These are phyloP conservation scores for Mucor piriformis DNA, from an alignment of 371 early-diverging fungal species.

Conservation along the genomic window DNA sequence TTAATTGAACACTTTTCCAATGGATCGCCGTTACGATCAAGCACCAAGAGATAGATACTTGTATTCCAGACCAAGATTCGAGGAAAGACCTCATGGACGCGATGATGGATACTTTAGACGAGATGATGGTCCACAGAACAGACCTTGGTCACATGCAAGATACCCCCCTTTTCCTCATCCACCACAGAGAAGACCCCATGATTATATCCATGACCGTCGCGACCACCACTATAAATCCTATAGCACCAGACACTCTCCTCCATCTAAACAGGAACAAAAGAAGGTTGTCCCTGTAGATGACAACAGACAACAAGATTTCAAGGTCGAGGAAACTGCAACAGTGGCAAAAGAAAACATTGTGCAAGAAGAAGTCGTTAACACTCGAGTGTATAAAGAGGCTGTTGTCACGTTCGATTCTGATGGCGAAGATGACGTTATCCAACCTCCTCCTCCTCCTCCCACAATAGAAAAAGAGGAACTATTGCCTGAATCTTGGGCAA, in stretches of 20 bases:
- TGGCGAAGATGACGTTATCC: conserved; percentile 6
- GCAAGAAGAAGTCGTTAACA: background rate
- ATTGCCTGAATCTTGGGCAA: conserved; percentile 4
- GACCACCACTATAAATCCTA: background rate
- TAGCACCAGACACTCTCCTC: background rate
- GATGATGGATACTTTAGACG: conserved; percentile 8
- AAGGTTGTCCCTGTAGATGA: background rate
- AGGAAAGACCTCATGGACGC: background rate
- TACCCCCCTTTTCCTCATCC: conserved; percentile 3
- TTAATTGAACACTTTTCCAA: background rate
- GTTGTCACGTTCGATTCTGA: conserved; percentile 12
- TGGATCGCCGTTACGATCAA: conserved; percentile 16
- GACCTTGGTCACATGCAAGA: conserved; percentile 1
- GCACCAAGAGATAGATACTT: conserved; percentile 1
- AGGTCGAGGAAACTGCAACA: background rate
- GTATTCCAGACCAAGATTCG: background rate
- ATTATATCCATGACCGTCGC: background rate
- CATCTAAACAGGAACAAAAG: background rate
- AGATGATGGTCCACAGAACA: background rate
- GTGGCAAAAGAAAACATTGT: background rate
- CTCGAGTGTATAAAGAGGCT: conserved; percentile 1
- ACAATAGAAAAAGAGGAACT: background rate
- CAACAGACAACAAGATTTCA: too few relatives aligned
- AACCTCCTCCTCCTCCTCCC: background rate
- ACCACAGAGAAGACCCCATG: background rate